Evolutionary conservation across 2,329 filamentous ascomycete genomes (phyloP).

Genomic region (Trichoderma breve): DNA sequence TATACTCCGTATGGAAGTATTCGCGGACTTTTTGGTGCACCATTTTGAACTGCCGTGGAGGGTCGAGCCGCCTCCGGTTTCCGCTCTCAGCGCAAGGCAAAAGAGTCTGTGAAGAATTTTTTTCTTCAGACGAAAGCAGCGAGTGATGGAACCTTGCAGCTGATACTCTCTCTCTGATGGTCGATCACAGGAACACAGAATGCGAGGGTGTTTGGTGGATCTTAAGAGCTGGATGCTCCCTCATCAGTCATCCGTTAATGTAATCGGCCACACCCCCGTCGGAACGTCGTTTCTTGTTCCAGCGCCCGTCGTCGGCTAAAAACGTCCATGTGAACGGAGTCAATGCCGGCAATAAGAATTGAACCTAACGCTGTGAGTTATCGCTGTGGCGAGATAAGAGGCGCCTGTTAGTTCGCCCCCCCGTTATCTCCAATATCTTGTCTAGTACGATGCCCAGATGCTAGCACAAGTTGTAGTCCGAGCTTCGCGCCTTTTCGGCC

Average conservation of each 20-base stretch:
- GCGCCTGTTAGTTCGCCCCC: neutral
- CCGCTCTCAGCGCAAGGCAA: neutral
- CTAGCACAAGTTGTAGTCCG: neutral
- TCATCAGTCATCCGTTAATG: neutral
- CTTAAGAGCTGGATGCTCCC: slow-evolving; percentile 2
- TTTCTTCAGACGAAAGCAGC: neutral
- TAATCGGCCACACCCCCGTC: neutral
- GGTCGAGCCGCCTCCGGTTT: neutral
- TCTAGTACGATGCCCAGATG: neutral
- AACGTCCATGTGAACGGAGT: neutral
- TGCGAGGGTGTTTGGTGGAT: slow-evolving; percentile 3
- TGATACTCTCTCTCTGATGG: neutral
- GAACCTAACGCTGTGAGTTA: too few species aligned
- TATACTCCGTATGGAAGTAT: slow-evolving; percentile 37
- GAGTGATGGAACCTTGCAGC: neutral
- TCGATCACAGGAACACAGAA: neutral
- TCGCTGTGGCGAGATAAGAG: slow-evolving; percentile 7
- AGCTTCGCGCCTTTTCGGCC: neutral
- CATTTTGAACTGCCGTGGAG: slow-evolving; percentile 15
- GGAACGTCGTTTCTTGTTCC: neutral
- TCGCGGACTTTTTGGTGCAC: slow-evolving; percentile 27
- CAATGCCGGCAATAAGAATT: neutral
- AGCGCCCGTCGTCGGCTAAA: neutral
- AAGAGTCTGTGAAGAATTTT: neutral
- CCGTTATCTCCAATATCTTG: slow-evolving; percentile 4